Percentiles rank a stretch among this genome's conserved stretches.
phyloP scores from a whole-genome alignment of 305 asterid species.

The Solanum hybrid region DNA sequence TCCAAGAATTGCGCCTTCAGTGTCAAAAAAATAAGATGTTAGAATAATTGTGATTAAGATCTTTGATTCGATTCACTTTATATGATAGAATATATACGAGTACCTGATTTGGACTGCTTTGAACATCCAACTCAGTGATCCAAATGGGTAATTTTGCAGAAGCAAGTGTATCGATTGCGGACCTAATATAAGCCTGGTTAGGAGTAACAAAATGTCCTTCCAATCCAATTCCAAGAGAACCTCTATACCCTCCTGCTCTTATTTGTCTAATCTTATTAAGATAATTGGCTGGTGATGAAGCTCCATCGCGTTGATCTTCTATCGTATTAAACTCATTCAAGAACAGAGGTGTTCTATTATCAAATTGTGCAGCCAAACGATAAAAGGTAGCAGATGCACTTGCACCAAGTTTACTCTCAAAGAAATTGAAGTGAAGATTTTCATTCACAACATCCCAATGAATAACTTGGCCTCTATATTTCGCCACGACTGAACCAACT shows the following conservation, averaged over 20 bases:
- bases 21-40: background rate
- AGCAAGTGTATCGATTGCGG: conserved; percentile 44
- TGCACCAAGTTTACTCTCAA: conserved; percentile 34
- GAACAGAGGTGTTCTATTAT: conserved; percentile 27
- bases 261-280: conserved; percentile 25
- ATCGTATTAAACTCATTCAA: conserved; percentile 58
- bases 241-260: conserved; percentile 25
- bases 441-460: conserved; percentile 81
- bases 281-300: conserved; percentile 28
- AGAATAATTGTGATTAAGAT: background rate
- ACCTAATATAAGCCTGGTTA: conserved; percentile 42
- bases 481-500: conserved; percentile 19
- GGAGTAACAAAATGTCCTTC: conserved; percentile 42
- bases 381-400: conserved; percentile 19
- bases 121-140: conserved; percentile 63
- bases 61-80: background rate
- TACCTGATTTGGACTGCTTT: conserved; percentile 36
- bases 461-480: conserved; percentile 39
- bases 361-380: conserved; percentile 16
- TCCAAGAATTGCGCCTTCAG: conserved; percentile 32
- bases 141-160: conserved; percentile 45
- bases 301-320: conserved; percentile 23
- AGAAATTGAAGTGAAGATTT: conserved; percentile 38
- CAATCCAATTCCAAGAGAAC: conserved; percentile 58
- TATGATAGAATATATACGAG: background rate